Conservation (phyloP, 2,329 filamentous ascomycete genomes). For the Parasarocladium wereldwijsianum region DNA sequence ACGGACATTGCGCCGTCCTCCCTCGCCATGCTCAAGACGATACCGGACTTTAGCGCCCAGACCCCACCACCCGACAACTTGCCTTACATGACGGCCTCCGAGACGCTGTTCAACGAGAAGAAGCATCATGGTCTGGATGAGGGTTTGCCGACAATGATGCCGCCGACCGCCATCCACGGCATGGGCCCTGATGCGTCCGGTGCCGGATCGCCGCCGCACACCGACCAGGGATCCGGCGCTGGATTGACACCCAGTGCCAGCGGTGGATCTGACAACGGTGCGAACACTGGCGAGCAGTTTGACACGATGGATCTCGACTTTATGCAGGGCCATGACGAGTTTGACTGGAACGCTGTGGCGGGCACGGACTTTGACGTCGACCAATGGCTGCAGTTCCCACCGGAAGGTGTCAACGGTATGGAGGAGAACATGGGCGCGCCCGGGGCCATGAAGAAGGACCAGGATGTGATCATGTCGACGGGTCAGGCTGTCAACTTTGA, state of each 20-base stretch:
- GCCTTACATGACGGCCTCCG: constrained; percentile 26
- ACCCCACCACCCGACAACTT: constrained; percentile 40
- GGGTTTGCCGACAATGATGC: constrained; percentile 14
- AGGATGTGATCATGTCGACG: constrained; percentile 12
- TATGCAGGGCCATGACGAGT: constrained; percentile 29
- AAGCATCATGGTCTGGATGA: constrained; percentile 8
- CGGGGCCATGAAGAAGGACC: constrained; percentile 6
- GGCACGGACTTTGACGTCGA: constrained; percentile 42
- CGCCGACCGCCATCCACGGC: constrained; percentile 22
- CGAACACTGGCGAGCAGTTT: constrained; percentile 14
- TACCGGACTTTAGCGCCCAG: constrained; percentile 23
- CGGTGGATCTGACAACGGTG: constrained; percentile 23
- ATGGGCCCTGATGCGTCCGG: constrained; percentile 18
- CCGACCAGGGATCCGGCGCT: constrained; percentile 24
- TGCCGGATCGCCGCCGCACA: constrained; percentile 27
- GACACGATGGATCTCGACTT: constrained; percentile 30
- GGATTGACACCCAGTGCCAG: constrained; percentile 30
- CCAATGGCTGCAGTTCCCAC: constrained; percentile 43
- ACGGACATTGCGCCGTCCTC: constrained; percentile 18
- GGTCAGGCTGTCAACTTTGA: neutral
- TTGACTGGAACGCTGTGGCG: constrained; percentile 38
- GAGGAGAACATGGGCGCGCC: constrained; percentile 23
- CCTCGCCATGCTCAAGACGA: constrained; percentile 20
- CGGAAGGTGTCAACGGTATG: constrained; percentile 26
- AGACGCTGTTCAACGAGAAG: constrained; percentile 22